These are phyloP conservation scores for Nemania sp. DNA, from an alignment of 2,329 filamentous ascomycete genomes.

Conservation along the genomic window DNA sequence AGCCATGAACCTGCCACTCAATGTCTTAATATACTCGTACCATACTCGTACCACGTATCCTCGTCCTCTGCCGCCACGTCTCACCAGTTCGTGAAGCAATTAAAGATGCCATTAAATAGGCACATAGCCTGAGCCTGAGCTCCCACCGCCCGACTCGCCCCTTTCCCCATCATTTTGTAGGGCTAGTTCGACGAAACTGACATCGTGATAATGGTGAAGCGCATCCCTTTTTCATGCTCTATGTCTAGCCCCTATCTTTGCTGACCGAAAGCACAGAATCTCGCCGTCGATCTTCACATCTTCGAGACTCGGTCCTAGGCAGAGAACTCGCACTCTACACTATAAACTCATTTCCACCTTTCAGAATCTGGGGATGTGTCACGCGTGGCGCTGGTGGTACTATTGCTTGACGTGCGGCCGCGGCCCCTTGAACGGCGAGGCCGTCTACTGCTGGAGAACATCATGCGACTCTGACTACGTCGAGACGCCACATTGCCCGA, in stretches of 20 bases:
- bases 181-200: not conserved
- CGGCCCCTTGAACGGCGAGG: constrained; percentile 28
- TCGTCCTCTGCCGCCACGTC: not conserved
- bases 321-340: not conserved
- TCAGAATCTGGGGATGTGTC: constrained; percentile 24
- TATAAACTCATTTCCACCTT: not conserved
- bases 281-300: not conserved
- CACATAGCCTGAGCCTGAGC: constrained; percentile 8
- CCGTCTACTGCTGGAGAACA: constrained; percentile 28
- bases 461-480: constrained; percentile 32
- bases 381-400: constrained; percentile 34
- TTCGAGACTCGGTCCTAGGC: not conserved
- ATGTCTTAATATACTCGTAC: not conserved
- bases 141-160: constrained; percentile 1
- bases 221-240: too few relatives aligned
- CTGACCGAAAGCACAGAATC: constrained; percentile 5
- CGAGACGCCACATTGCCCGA: constrained; percentile 29
- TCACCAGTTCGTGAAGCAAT: not conserved
- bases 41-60: not conserved
- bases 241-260: too few relatives aligned
- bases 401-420: constrained; percentile 32
- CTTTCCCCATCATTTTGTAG: not conserved
- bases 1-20: not conserved
- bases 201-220: constrained; percentile 13
- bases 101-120: constrained; percentile 8